Percentiles rank a stretch among this genome's conserved stretches.
phyloP scores from a whole-genome alignment of 2,329 filamentous ascomycete genomes.

The Microdochium paspali region DNA sequence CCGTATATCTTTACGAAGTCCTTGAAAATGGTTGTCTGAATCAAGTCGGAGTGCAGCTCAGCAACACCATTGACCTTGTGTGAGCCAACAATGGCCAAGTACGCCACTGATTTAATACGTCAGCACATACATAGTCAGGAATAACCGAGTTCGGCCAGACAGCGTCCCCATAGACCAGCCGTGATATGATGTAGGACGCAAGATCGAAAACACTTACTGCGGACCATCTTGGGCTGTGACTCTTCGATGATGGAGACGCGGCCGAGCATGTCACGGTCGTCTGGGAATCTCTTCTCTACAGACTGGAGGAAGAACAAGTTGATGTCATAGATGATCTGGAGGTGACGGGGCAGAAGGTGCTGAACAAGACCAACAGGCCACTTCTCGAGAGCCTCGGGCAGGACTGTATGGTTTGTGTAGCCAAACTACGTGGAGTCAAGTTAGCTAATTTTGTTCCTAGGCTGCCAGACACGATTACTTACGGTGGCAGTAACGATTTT shows the following conservation, averaged over 20 bases:
- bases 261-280: slow-evolving; percentile 74
- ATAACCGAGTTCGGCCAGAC: no score
- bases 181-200: background rate
- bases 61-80: slow-evolving; percentile 99
- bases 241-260: slow-evolving; percentile 98
- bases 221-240: slow-evolving; percentile 92
- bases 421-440: slow-evolving; percentile 49
- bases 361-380: slow-evolving; percentile 93
- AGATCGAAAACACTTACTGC: slow-evolving; percentile 32
- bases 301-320: slow-evolving; percentile 87
- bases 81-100: slow-evolving; percentile 86
- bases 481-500: slow-evolving; percentile 61
- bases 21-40: slow-evolving; percentile 99
- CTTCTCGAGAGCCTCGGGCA: slow-evolving; percentile 95
- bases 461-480: slow-evolving; percentile 19
- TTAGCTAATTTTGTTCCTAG: slow-evolving; percentile 2
- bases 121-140: no score
- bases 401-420: slow-evolving; percentile 97
- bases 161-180: no score
- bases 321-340: slow-evolving; percentile 98
- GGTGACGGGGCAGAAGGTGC: slow-evolving; percentile 83
- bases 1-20: slow-evolving; percentile 96
- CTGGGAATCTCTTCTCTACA: slow-evolving; percentile 85
- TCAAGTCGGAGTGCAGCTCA: slow-evolving; percentile 92
- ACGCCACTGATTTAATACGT: slow-evolving; percentile 51